Base-by-base conservation (phyloP, 257 asterid species). In the Lycium ferocissimum region DNA sequence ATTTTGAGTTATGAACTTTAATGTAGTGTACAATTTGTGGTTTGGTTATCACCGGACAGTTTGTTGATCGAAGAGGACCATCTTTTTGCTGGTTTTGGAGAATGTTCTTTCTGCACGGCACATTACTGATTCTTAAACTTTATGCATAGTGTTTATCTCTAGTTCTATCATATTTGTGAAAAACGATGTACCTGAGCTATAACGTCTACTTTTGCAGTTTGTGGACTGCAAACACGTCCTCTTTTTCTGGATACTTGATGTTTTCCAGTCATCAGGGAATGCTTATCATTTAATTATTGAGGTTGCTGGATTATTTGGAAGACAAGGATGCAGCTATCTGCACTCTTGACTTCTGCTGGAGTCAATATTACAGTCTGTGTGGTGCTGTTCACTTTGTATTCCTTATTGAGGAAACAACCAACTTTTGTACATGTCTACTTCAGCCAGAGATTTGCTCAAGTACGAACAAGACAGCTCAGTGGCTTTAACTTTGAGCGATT, bases 281-380 rank as follows among this genome's bases (percentile, higher is more conserved):
- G 45, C 45, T 40, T 40, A 40, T 6, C 45, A 40, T 40, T 40
- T 40, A 40, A 40, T 40, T 40, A 40, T 40, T 40, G 45, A 40
- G 45, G 45, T 59, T 59, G 66, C 66, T 59, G 66, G 51, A 59
- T 17, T 12, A 54, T 86, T 67, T 82, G 53, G 62, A 79, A 59
- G 85, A 40, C 9, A 76, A 71, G 65, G 89, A 88, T 90, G 92
- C 59, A 85, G 61, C 12, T 90, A 73, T 85, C 89, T 85, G 90
- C 91, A 9, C 84, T 90, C 22, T 37, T 90, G 80, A 88, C 91
- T 76, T 90, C 92, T 70, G 91, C 90, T 71, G 92, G 92, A 84
- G 75, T 90, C 56, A 90, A 90, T 76, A 85, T 83, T 63, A 86
- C 85, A 15, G 88, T 90, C 69, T 90, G 89, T 75, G 86, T 87